A percentile compares a stretch with the other conserved stretches of the same genome.
Conservation (phyloP, 1,284 basidiomycete genomes). For the Moesziomyces globuligerus region DNA sequence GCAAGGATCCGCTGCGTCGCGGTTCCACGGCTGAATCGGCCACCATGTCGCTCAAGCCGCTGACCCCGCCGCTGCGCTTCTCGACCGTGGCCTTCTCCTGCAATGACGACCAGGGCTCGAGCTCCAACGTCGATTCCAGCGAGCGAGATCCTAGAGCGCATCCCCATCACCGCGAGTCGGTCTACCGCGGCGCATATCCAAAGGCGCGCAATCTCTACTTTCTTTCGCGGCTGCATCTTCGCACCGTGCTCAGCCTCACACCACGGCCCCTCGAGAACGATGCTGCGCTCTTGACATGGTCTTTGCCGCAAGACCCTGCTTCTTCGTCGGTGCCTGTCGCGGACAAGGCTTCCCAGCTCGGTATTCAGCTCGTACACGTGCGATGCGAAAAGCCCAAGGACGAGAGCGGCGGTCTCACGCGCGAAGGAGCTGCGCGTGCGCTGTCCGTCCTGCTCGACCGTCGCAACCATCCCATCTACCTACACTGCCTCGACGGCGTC, state of each 20-base stretch:
- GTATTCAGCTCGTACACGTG: constrained; percentile 55
- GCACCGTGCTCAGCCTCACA: constrained; percentile 62
- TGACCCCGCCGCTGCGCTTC: constrained; percentile 59
- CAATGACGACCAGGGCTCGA: constrained; percentile 5
- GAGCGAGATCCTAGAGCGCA: constrained; percentile 13
- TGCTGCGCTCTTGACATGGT: constrained; percentile 48
- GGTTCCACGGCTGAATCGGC: no score
- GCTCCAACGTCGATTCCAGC: not conserved
- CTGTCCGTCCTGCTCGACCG: constrained; percentile 54
- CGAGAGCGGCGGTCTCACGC: constrained; percentile 58
- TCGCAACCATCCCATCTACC: constrained; percentile 60
- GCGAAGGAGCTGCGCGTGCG: constrained; percentile 57
- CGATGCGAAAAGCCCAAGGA: constrained; percentile 65
- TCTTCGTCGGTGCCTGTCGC: not conserved
- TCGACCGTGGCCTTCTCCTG: constrained; percentile 51
- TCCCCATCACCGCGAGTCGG: constrained; percentile 43
- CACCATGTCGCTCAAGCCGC: constrained; percentile 46
- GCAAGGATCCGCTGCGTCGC: no score
- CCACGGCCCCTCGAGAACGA: constrained; percentile 61
- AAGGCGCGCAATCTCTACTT: constrained; percentile 61
- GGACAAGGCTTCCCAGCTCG: constrained; percentile 1
- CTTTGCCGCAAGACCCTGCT: constrained; percentile 8
- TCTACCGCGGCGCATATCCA: constrained; percentile 65
- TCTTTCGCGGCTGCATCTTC: constrained; percentile 57
- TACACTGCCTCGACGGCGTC: constrained; percentile 65